Conservation (phyloP, 108 stramenopile species). For the Hondaea fermentalgiana region DNA sequence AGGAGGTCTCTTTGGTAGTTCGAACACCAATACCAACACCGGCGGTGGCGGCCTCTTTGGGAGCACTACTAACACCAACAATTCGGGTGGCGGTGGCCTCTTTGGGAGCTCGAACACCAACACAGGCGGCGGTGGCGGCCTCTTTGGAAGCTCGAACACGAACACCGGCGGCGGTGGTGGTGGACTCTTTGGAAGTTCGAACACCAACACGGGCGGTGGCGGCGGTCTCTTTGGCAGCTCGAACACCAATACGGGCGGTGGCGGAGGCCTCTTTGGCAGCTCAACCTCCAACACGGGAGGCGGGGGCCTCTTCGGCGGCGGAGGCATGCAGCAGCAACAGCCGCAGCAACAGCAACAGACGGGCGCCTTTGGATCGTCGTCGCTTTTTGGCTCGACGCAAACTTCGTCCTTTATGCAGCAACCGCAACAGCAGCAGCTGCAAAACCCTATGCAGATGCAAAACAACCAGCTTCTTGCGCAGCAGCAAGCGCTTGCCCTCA, state of each 20-base stretch:
- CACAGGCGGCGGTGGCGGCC: conserved; percentile 31
- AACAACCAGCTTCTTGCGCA: neutral
- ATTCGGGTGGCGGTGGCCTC: conserved; percentile 40
- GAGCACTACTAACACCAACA: neutral
- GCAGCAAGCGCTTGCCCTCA: neutral
- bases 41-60: neutral
- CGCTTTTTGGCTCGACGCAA: neutral
- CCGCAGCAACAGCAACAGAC: neutral
- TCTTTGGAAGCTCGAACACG: conserved; percentile 48
- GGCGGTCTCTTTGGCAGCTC: conserved; percentile 16
- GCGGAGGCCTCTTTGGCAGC: conserved; percentile 54
- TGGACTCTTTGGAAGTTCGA: neutral
- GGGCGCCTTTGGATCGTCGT: no score
- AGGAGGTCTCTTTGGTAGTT: neutral
- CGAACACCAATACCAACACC: neutral
- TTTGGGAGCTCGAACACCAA: conserved; percentile 59
- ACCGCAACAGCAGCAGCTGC: neutral
- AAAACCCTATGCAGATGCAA: neutral
- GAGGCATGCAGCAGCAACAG: neutral
- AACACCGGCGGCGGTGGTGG: conserved; percentile 24
- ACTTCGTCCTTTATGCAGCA: neutral
- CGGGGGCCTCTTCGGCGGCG: conserved; percentile 16
- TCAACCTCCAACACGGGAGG: conserved; percentile 29
- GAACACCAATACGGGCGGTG: conserved; percentile 37
- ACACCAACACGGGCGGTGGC: conserved; percentile 26